Conservation (phyloP, 768 basidiomycete genomes). For the Panaeolus papilionaceus region DNA sequence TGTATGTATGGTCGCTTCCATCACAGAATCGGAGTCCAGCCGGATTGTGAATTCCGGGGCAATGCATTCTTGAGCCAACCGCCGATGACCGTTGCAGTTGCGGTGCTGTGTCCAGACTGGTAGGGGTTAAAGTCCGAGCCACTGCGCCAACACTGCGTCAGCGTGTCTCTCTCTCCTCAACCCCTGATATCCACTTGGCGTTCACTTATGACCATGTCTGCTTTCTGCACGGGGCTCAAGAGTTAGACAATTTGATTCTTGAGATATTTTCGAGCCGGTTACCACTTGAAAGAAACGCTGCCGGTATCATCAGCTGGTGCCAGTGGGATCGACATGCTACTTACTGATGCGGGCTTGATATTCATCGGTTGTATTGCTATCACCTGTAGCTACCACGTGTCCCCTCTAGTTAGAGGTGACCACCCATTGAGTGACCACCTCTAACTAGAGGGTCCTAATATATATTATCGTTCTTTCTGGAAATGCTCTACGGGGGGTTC, state of each 20-base stretch:
- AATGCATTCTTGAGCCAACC: slow-evolving; percentile 9
- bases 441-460: too few relatives aligned
- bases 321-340: slow-evolving; percentile 4
- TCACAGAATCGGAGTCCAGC: slow-evolving; percentile 13
- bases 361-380: slow-evolving; percentile 1
- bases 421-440: too few relatives aligned
- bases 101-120: slow-evolving; percentile 7
- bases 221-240: background rate
- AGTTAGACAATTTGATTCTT: background rate
- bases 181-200: background rate
- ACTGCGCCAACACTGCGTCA: slow-evolving; percentile 13
- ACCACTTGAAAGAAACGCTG: slow-evolving; percentile 6
- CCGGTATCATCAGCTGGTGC: slow-evolving; percentile 3
- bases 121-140: background rate
- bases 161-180: slow-evolving; percentile 7
- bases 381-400: too few relatives aligned
- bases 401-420: too few relatives aligned
- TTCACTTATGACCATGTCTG: slow-evolving; percentile 7
- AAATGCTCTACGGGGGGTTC: too few relatives aligned
- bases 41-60: slow-evolving; percentile 14
- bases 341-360: background rate
- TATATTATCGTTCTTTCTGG: too few relatives aligned
- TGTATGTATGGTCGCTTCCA: slow-evolving; percentile 14
- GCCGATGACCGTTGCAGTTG: slow-evolving; percentile 9
- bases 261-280: slow-evolving; percentile 10